Evolutionary conservation across 139 green algal genomes (phyloP).

Genomic region (Pleodorina starrii): DNA sequence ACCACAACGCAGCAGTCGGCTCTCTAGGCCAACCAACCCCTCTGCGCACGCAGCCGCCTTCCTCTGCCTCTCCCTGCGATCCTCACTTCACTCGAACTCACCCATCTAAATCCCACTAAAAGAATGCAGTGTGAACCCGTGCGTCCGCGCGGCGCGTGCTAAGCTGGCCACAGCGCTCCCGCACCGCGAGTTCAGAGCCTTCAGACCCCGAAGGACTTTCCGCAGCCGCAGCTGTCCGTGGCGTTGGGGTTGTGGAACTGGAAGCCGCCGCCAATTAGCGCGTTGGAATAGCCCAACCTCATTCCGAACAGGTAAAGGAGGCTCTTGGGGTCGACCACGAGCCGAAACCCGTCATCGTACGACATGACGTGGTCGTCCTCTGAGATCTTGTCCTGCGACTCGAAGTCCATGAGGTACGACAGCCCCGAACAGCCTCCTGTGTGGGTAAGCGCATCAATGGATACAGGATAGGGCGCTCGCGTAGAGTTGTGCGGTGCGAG

Average conservation of each 20-base stretch:
- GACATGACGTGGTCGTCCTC: constrained; percentile 72
- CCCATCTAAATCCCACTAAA: too few species aligned
- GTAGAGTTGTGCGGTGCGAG: too few species aligned
- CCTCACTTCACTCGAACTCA: too few species aligned
- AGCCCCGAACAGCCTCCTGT: constrained; percentile 82
- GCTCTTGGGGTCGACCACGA: constrained; percentile 91
- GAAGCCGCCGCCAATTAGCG: constrained; percentile 89
- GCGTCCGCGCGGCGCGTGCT: too few species aligned
- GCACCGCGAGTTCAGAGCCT: too few species aligned
- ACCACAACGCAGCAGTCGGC: too few species aligned
- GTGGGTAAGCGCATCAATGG: neutral
- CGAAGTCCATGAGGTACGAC: constrained; percentile 95
- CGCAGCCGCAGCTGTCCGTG: constrained; percentile 84
- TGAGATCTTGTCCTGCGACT: constrained; percentile 75
- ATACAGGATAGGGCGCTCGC: too few species aligned
- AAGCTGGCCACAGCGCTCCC: too few species aligned
- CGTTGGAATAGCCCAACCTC: constrained; percentile 88
- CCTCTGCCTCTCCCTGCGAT: too few species aligned
- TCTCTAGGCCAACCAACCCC: too few species aligned
- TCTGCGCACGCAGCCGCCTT: too few species aligned
- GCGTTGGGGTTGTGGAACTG: constrained; percentile 95
- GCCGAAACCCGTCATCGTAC: constrained; percentile 69
- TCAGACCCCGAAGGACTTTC: constrained; percentile 89
- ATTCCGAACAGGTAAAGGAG: constrained; percentile 97
- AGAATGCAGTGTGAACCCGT: too few species aligned